phyloP scores from a whole-genome alignment of 768 basidiomycete species.

The Pleurotus sapidus region DNA sequence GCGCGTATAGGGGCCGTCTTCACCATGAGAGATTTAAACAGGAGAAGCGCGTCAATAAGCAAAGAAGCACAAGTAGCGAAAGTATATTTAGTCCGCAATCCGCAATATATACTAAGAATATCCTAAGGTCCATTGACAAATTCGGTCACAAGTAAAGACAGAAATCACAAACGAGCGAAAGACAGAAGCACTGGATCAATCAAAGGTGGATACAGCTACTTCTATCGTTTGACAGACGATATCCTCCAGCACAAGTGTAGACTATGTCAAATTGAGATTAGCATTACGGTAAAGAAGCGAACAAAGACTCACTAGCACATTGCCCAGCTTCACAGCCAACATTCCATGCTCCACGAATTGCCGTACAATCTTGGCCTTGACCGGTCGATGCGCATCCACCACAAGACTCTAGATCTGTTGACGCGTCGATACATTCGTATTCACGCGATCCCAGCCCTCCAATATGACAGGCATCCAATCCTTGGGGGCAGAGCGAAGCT shows the following conservation, averaged over 20 bases:
- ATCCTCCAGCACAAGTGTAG: slow-evolving; percentile 49
- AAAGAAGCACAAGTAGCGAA: too few species aligned
- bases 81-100: background rate
- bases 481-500: slow-evolving; percentile 46
- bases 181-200: slow-evolving; percentile 11
- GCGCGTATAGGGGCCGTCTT: background rate
- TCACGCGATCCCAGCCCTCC: slow-evolving; percentile 33
- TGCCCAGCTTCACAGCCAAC: slow-evolving; percentile 62
- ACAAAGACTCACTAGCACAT: slow-evolving; percentile 46
- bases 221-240: slow-evolving; percentile 37
- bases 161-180: background rate
- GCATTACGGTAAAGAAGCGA: background rate
- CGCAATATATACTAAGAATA: background rate
- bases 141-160: background rate
- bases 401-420: slow-evolving; percentile 65
- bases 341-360: slow-evolving; percentile 62
- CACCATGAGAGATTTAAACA: too few species aligned
- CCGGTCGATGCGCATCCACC: slow-evolving; percentile 71
- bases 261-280: slow-evolving; percentile 27
- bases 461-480: slow-evolving; percentile 57
- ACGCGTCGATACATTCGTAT: slow-evolving; percentile 64
- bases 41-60: too few species aligned
- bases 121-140: background rate
- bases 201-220: slow-evolving; percentile 38
- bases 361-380: slow-evolving; percentile 67